phyloP scores from a whole-genome alignment of 2,329 filamentous ascomycete genomes.

The Knufia fluminis region DNA sequence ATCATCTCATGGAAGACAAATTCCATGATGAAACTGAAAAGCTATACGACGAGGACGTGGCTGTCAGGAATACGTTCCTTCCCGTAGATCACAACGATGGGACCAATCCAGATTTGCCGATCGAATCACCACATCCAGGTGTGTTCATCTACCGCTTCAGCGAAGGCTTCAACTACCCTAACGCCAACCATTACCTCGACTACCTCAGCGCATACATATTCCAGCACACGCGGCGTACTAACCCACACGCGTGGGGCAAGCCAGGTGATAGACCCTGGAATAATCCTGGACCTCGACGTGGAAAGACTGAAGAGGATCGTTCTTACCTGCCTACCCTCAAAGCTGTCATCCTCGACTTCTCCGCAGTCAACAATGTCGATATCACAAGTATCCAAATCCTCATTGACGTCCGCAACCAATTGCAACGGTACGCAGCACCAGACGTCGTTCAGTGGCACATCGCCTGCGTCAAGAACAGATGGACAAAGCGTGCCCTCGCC shows the following conservation, averaged over 20 bases:
- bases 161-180: conserved; percentile 94
- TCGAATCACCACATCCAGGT: conserved; percentile 78
- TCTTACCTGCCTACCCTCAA: conserved; percentile 59
- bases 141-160: conserved; percentile 93
- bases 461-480: conserved; percentile 84
- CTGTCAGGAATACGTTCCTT: conserved; percentile 66
- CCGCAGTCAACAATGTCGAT: conserved; percentile 86
- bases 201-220: conserved; percentile 62
- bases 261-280: conserved; percentile 88
- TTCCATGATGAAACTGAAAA: conserved; percentile 26
- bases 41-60: conserved; percentile 23
- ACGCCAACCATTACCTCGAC: conserved; percentile 80
- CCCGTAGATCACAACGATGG: conserved; percentile 83
- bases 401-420: conserved; percentile 88
- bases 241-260: conserved; percentile 53
- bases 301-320: conserved; percentile 41
- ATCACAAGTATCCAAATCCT: conserved; percentile 85
- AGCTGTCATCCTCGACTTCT: conserved; percentile 90
- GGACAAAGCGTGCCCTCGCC: conserved; percentile 84
- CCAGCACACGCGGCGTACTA: conserved; percentile 65
- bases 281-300: conserved; percentile 65
- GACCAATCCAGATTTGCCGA: conserved; percentile 71
- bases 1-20: conserved; percentile 60
- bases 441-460: conserved; percentile 90
- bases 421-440: conserved; percentile 74